Base-by-base conservation (phyloP, 257 asterid genomes). In the Echium plantagineum region DNA sequence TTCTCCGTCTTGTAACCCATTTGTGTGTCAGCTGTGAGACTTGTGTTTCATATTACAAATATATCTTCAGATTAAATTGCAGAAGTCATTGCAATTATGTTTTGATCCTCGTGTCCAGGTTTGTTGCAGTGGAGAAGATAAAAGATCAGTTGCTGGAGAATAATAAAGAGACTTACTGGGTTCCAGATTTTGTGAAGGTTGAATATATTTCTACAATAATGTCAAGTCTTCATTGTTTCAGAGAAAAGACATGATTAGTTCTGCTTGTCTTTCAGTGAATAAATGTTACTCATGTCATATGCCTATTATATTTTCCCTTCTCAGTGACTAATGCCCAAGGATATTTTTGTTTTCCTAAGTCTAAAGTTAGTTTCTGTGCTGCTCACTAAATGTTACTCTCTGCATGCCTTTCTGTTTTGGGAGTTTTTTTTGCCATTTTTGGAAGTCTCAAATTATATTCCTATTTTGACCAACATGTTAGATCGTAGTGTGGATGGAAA, bases 141-240 rank as follows among this genome's bases (percentile, higher is more conserved):
- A 93, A 86, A 79, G 97, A 86, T 74, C 89, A 86, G 64, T 72
- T 93, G 74, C 82, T 93, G 38, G 97, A 84, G 81, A 89, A 84
- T 77, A 89, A 89, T 82, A 80, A 86, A 59, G 71, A 78, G 75
- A 89, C 97, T 1, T 81, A 86, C 73, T 93, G 97, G 99, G 99
- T 93, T 31, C 97, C 99, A 5, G 97, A 93, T 61, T 93, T 86
- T 72, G 99, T 93, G 68, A 93, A 89, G 82, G 82, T 77, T 56
- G 53, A 3, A 18, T 9, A 22, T 24, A 26, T 57, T 57, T 57
- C 28, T 53, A 12, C 35, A 54, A 54, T 21, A 30, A 49, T 21
- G 26, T 49, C 28, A 30, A 52, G 22, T 56, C n/a, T n/a, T 48
- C 16, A 10, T 42, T 42, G 2, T 42, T 4, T 38, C 48, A 38